phyloP scores from a whole-genome alignment of 2,329 filamentous ascomycete genomes.

The Phaeosphaeriaceae sp. region DNA sequence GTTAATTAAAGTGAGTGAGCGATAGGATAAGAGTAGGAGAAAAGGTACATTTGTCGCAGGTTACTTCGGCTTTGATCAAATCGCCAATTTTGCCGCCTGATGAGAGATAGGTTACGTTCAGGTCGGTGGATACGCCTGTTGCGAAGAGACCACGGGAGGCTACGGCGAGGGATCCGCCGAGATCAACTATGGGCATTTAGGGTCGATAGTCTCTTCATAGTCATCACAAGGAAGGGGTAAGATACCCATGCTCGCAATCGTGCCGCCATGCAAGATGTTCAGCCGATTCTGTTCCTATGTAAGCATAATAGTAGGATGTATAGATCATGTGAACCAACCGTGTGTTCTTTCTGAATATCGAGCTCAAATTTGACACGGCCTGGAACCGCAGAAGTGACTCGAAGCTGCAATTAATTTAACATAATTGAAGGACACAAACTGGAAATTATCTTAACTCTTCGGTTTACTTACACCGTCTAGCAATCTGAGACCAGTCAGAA shows the following conservation, averaged over 20 bases:
- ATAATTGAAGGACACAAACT: neutral
- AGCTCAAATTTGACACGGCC: slow-evolving; percentile 79
- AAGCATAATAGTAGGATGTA: neutral
- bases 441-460: neutral
- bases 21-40: neutral
- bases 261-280: slow-evolving; percentile 77
- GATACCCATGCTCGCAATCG: slow-evolving; percentile 72
- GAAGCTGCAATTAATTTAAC: slow-evolving; percentile 59
- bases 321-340: slow-evolving; percentile 56
- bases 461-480: slow-evolving; percentile 49
- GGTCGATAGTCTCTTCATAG: neutral
- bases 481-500: slow-evolving; percentile 35
- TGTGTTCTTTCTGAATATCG: slow-evolving; percentile 75
- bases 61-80: slow-evolving; percentile 64
- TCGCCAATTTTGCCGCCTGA: slow-evolving; percentile 70
- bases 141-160: slow-evolving; percentile 69
- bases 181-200: slow-evolving; percentile 58
- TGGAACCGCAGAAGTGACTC: slow-evolving; percentile 67
- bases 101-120: slow-evolving; percentile 70
- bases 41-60: slow-evolving; percentile 67
- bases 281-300: slow-evolving; percentile 69
- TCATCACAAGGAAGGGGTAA: neutral
- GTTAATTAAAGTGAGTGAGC: neutral
- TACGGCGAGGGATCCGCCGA: slow-evolving; percentile 70
- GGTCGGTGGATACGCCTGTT: slow-evolving; percentile 70